Evolutionary conservation across 495 filamentous ascomycete genomes (phyloP), one percentile per base, ranked within the genome.

Genomic region (Neurospora africana): DNA sequence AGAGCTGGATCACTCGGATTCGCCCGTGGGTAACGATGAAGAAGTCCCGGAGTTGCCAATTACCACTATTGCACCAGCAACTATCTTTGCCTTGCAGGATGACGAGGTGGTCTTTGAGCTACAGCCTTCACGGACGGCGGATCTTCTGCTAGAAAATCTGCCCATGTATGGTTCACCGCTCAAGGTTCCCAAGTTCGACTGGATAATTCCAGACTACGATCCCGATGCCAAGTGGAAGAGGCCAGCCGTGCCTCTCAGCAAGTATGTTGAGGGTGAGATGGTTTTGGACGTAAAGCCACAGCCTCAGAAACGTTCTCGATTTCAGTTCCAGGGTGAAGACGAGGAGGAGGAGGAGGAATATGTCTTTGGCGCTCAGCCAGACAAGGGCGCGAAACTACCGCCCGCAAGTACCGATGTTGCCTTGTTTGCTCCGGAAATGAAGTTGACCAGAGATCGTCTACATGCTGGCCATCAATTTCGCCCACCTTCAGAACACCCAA

Each of bases 401-500:
- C 91, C 94, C 10, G 91, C 92, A 76, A 90, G 91, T 75, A 89
- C 86, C 3, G 86, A 91, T 71, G 92, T 97, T 73, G 94, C 94
- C 3, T 83, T 99, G 9, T 99, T 98, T 83, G 88, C 88, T 67
- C 91, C 93, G 0, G 93, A 97, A 71, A 95, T 95, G 83, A 96
- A 94, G 79, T 87, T 89, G 68, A 93, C 97, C 36, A 89, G 94
- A 69, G 94, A 97, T 75, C 89, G 95, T 10, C 89, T 98, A 17
- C 93, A 97, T 76, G 93, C 93, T n/a, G 90, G 91, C 5, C 94
- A 97, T 79, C 90, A 93, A 68, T 98, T 98, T 81, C 86, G 93
- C 72, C 95, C 95, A n/a, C 95, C 95, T 15, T 91, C 90, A 6
- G 94, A 98, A 79, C 87, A 92, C 79, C 85, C 86, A 1, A 97